Evolutionary conservation across 345 rosid species (phyloP).

Genomic region (Kernera saxatilis): DNA sequence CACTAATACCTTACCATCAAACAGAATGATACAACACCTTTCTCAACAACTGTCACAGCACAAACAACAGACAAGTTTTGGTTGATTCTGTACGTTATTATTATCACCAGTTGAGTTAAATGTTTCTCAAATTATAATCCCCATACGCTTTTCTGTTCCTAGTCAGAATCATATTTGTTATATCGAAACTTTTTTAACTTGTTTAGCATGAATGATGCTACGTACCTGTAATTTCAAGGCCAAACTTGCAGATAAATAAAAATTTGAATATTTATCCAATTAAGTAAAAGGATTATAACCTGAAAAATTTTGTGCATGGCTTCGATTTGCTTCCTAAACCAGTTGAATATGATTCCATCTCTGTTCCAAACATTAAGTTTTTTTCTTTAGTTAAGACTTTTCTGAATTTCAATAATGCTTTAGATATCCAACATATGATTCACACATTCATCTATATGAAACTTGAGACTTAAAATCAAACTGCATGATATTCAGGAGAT

Average conservation of each 20-base stretch:
- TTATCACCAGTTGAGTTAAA: neutral
- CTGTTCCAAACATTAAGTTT: conserved; percentile 77
- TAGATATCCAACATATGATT: conserved; percentile 9
- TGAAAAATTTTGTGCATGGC: conserved; percentile 99
- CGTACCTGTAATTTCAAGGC: conserved; percentile 11
- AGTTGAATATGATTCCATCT: conserved; percentile 75
- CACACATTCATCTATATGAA: conserved; percentile 24
- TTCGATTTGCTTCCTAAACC: conserved; percentile 99
- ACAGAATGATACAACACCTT: neutral
- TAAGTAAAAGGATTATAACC: conserved; percentile 74
- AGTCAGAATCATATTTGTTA: neutral
- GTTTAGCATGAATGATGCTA: neutral
- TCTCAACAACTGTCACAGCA: neutral
- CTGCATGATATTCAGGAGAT: neutral
- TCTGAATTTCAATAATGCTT: conserved; percentile 20
- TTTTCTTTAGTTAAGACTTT: conserved; percentile 29
- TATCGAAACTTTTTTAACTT: neutral
- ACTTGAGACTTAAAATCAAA: conserved; percentile 26
- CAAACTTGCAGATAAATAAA: neutral
- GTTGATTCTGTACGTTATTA: neutral
- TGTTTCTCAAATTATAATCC: conserved; percentile 9
- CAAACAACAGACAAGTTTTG: conserved; percentile 6
- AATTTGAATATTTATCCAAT: conserved; percentile 40
- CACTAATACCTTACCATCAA: conserved; percentile 7
- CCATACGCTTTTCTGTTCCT: neutral